A percentile compares a stretch with the other conserved stretches of the same genome.
phyloP scores from a whole-genome alignment of 768 basidiomycete genomes.

The Suillus decipiens region DNA sequence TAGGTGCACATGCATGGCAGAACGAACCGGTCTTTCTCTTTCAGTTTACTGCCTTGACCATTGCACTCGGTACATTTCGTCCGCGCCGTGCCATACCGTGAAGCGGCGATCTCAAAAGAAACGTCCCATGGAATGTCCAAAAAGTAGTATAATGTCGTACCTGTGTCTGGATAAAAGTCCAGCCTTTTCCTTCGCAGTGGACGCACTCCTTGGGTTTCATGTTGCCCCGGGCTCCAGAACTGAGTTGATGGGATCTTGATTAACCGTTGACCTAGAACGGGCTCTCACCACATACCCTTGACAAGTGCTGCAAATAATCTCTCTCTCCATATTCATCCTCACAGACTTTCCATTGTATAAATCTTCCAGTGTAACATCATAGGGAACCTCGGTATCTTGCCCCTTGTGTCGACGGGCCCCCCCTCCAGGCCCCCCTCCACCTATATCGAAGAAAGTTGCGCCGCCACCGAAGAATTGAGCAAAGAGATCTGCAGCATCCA shows the following conservation, averaged over 20 bases:
- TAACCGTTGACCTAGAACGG: slow-evolving; percentile 12
- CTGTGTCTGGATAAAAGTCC: slow-evolving; percentile 60
- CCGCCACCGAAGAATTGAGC: slow-evolving; percentile 67
- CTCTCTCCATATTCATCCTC: slow-evolving; percentile 87
- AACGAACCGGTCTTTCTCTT: slow-evolving; percentile 80
- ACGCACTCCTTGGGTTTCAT: slow-evolving; percentile 85
- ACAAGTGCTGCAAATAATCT: slow-evolving; percentile 75
- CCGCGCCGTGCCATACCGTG: slow-evolving; percentile 51
- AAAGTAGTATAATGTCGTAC: slow-evolving; percentile 27
- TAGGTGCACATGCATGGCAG: background rate
- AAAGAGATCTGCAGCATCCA: slow-evolving; percentile 66
- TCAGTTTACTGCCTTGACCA: slow-evolving; percentile 68
- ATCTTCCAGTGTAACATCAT: slow-evolving; percentile 90
- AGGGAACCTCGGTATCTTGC: slow-evolving; percentile 73
- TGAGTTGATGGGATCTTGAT: slow-evolving; percentile 30
- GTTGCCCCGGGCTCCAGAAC: slow-evolving; percentile 78
- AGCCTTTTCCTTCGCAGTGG: slow-evolving; percentile 84
- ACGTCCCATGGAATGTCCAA: background rate
- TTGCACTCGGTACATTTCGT: slow-evolving; percentile 68
- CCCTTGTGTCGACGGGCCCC: slow-evolving; percentile 55
- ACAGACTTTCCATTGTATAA: slow-evolving; percentile 89
- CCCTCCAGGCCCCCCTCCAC: slow-evolving; percentile 53
- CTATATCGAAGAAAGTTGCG: slow-evolving; percentile 67
- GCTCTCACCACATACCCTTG: slow-evolving; percentile 58
- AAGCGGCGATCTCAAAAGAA: slow-evolving; percentile 41